phyloP scores from a whole-genome alignment of 78 protist genomes.

The Carpediemonas membranifera region DNA sequence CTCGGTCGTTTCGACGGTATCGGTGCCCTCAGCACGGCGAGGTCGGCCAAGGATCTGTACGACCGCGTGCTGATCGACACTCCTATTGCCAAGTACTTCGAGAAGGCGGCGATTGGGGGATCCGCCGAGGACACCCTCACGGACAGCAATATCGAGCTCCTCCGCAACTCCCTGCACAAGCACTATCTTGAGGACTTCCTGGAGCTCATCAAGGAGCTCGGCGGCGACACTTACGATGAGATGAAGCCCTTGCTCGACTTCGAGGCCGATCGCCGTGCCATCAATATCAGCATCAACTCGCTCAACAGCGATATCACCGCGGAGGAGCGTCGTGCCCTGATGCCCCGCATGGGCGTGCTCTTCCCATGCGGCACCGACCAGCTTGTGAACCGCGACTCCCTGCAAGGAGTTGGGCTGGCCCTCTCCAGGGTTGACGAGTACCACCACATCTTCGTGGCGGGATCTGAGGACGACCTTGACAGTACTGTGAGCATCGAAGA shows the following conservation, averaged over 20 bases:
- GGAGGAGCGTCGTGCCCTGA: neutral
- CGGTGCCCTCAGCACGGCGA: too few relatives aligned
- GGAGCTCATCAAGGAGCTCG: neutral
- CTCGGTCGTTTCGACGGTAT: neutral
- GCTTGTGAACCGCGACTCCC: too few relatives aligned
- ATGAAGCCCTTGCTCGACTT: slow-evolving; percentile 34
- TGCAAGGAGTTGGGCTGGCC: too few relatives aligned
- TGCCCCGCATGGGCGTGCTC: neutral
- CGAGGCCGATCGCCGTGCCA: slow-evolving; percentile 91
- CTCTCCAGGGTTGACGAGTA: too few relatives aligned
- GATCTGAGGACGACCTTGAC: too few relatives aligned
- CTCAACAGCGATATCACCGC: slow-evolving; percentile 43
- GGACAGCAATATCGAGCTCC: neutral
- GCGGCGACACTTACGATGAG: neutral
- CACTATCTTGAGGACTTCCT: neutral
- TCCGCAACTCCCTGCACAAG: slow-evolving; percentile 2
- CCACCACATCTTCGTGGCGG: too few relatives aligned
- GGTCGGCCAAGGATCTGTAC: too few relatives aligned
- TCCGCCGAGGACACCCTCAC: too few relatives aligned
- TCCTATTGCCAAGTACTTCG: slow-evolving; percentile 1
- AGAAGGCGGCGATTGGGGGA: neutral
- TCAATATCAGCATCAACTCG: slow-evolving; percentile 81
- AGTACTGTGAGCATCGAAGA: too few relatives aligned
- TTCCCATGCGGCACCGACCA: too few relatives aligned
- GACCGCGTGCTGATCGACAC: slow-evolving; percentile 7